Conservation (phyloP, 352 stramenopile species). For the Ophiocytium majus region DNA sequence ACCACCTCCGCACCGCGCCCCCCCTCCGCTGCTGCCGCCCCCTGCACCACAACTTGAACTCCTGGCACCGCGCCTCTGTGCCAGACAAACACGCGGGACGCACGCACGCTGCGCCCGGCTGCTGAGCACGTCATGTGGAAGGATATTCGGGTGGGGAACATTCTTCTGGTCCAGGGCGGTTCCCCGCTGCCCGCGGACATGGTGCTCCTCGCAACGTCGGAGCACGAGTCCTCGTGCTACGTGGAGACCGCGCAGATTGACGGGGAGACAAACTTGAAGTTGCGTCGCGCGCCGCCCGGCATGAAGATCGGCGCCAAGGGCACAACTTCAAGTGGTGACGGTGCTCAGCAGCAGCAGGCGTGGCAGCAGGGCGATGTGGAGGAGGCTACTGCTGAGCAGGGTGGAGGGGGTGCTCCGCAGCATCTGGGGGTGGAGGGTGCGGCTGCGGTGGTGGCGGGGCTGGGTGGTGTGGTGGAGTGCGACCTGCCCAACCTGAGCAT, state of each 20-base stretch:
- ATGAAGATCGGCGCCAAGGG: too few relatives aligned
- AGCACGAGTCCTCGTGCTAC: slow-evolving; percentile 60
- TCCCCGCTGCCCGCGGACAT: slow-evolving; percentile 74
- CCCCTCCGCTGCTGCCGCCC: too few relatives aligned
- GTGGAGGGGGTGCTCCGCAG: too few relatives aligned
- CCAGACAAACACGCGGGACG: slow-evolving; percentile 12
- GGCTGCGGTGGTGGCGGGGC: not conserved
- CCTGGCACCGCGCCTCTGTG: too few relatives aligned
- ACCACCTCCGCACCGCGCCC: too few relatives aligned
- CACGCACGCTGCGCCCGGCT: slow-evolving; percentile 28
- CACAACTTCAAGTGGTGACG: not conserved
- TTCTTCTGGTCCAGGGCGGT: slow-evolving; percentile 69
- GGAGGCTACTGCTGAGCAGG: too few relatives aligned
- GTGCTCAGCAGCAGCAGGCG: too few relatives aligned
- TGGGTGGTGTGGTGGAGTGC: slow-evolving; percentile 44
- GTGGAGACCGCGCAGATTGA: slow-evolving; percentile 81
- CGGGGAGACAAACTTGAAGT: slow-evolving; percentile 82
- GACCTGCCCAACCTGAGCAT: slow-evolving; percentile 65
- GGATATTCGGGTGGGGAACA: slow-evolving; percentile 67
- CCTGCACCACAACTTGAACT: too few relatives aligned
- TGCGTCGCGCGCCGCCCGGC: slow-evolving; percentile 57
- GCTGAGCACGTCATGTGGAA: slow-evolving; percentile 62
- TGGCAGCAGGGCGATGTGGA: too few relatives aligned
- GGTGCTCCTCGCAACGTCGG: slow-evolving; percentile 64
- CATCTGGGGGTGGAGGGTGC: not conserved